phyloP scores from a whole-genome alignment of 768 basidiomycete genomes.

The Russula griseocarnosa region DNA sequence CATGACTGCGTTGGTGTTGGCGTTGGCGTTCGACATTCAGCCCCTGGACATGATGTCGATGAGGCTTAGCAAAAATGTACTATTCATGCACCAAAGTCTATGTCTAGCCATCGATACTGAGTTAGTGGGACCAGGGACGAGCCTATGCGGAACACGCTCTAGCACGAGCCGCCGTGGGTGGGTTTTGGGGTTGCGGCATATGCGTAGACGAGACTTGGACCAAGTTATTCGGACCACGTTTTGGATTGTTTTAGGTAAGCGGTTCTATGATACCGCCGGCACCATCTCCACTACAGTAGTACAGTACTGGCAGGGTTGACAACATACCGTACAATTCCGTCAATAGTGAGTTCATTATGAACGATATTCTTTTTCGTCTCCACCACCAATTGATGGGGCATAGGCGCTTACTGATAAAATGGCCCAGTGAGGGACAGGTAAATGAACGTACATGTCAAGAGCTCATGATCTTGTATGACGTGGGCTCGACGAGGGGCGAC shows the following conservation, averaged over 20 bases:
- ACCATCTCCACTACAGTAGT: no score
- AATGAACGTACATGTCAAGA: not conserved
- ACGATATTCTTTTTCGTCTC: not conserved
- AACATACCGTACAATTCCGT: no score
- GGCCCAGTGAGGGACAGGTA: not conserved
- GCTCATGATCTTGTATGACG: no score
- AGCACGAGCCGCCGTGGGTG: not conserved
- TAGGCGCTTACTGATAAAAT: not conserved
- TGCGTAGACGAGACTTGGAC: no score
- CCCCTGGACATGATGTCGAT: not conserved
- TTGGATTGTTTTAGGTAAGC: no score
- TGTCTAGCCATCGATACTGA: not conserved
- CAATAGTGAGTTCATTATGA: not conserved
- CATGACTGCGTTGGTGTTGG: not conserved
- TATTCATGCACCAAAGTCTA: not conserved
- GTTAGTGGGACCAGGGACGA: not conserved
- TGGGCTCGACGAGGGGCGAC: no score
- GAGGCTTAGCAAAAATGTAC: not conserved
- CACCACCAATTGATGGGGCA: not conserved
- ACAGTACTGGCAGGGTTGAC: no score
- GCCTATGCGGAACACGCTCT: not conserved
- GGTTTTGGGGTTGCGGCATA: not conserved
- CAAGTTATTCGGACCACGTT: not conserved
- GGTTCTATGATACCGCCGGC: no score
- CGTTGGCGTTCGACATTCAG: not conserved